Evolutionary conservation across 2,329 filamentous ascomycete genomes (phyloP).

Genomic region (Exophiala xenobiotica): DNA sequence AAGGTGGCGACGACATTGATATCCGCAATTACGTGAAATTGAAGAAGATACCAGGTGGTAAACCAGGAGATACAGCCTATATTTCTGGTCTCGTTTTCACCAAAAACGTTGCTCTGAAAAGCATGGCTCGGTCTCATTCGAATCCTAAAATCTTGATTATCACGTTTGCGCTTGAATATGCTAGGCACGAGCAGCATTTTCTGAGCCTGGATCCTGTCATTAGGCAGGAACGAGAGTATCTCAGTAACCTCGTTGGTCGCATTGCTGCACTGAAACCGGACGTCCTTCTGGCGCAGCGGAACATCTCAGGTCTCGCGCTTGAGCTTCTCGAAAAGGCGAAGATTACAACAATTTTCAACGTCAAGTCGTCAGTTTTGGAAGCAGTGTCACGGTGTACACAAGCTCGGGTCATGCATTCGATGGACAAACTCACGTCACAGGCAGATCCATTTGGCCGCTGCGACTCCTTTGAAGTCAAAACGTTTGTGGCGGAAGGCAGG

Average conservation of each 20-base stretch:
- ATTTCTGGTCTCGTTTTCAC: conserved; percentile 96
- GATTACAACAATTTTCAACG: conserved; percentile 92
- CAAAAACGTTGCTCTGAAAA: conserved; percentile 94
- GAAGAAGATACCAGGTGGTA: conserved; percentile 91
- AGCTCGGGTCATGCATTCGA: conserved; percentile 87
- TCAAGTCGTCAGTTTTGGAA: conserved; percentile 92
- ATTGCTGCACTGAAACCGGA: conserved; percentile 84
- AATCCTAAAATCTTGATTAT: conserved; percentile 88
- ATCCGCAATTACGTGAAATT: conserved; percentile 96
- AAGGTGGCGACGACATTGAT: conserved; percentile 90
- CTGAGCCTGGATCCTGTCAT: conserved; percentile 98
- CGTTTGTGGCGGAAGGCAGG: conserved; percentile 78
- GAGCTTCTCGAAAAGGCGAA: conserved; percentile 84
- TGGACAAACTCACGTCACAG: conserved; percentile 84
- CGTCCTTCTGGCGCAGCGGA: conserved; percentile 85
- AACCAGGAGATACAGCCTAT: conserved; percentile 89
- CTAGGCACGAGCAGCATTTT: conserved; percentile 88
- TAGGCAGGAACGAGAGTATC: conserved; percentile 90
- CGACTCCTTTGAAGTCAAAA: conserved; percentile 90
- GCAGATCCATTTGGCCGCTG: conserved; percentile 75
- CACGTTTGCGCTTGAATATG: conserved; percentile 94
- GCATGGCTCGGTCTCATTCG: conserved; percentile 83
- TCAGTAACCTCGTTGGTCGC: conserved; percentile 85
- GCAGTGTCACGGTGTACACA: conserved; percentile 91
- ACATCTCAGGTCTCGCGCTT: conserved; percentile 86